Evolutionary conservation across 106 monocot genomes (phyloP).

Genomic region (Amphibolis antarctica): DNA sequence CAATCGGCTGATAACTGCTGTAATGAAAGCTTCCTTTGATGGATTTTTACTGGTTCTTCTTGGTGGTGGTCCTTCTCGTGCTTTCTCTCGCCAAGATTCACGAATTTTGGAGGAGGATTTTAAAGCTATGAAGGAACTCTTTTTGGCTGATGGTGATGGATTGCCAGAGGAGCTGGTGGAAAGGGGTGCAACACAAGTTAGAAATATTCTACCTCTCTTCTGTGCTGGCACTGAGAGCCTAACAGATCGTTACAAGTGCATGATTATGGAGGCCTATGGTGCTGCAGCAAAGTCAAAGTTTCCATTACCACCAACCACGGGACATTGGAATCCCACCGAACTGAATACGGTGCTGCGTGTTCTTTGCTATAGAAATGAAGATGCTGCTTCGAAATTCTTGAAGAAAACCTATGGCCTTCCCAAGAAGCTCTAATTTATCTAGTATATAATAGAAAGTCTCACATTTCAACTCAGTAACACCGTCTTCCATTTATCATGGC

Average conservation of each 20-base stretch:
- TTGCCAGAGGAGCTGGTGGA: conserved; percentile 20
- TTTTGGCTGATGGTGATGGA: conserved; percentile 25
- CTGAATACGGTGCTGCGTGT: conserved; percentile 74
- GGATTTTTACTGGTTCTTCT: conserved; percentile 24
- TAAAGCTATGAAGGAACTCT: conserved; percentile 12
- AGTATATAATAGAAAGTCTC: not conserved
- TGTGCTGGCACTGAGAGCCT: conserved; percentile 16
- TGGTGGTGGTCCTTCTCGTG: conserved; percentile 19
- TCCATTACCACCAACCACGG: conserved; percentile 39
- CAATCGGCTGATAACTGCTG: conserved; percentile 14
- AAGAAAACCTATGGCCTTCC: conserved; percentile 89
- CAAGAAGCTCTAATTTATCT: conserved; percentile 48
- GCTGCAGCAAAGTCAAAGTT: conserved; percentile 12
- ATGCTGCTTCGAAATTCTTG: conserved; percentile 69
- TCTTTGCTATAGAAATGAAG: conserved; percentile 74
- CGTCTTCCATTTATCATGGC: not conserved
- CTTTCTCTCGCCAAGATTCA: conserved; percentile 18
- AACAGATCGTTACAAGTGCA: conserved; percentile 14
- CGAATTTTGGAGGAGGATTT: conserved; percentile 22
- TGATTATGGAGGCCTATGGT: conserved; percentile 14
- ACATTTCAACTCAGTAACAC: not conserved
- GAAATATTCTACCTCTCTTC: conserved; percentile 17
- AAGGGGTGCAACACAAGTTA: conserved; percentile 17
- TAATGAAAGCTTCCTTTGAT: conserved; percentile 29
- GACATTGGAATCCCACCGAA: conserved; percentile 81